Base-by-base conservation (phyloP, 2,329 filamentous ascomycete species). In the Cordyceps militaris region DNA sequence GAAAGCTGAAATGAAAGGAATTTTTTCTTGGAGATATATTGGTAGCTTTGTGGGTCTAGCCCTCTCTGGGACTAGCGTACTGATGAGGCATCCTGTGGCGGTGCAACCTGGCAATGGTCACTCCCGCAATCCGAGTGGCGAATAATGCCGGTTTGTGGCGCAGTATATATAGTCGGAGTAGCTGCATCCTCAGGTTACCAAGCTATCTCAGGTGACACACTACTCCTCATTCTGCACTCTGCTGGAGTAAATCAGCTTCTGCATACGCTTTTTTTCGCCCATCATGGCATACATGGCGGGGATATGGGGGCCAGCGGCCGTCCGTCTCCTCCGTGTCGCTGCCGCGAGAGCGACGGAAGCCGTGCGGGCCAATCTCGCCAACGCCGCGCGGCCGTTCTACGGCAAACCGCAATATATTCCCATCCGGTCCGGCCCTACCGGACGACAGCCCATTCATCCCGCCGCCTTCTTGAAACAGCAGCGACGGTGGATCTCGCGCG, bases 211-310 rank as follows among this genome's bases (percentile, higher is more conserved):
- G 42, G 48, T 60, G 44, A 42, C 38, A 30, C 44, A 59, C 61
- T 51, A 60, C 63, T 62, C 63, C 66, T 58, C 64, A 49, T 42
- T 59, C 49, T 56, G 50, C 63, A 19, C 38, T 48, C 36, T 43
- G 52, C 56, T 38, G 36, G 61, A 62, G 61, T 63, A 61, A 64
- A 44, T 43, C 62, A 64, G 43, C 59, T 61, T 62, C 58, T 60
- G 65, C 61, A 49, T 42, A 50, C 38, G 46, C 13, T 42, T 23
- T 48, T 19, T 34, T 63, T 48, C 54, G 49, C 55, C 44, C 69
- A 77, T 63, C 63, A 84, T 84, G 81, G 76, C 76, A 72, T 77
- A 79, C 68, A 69, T 72, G 68, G 79, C 79, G 75, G 79, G 78
- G 72, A 74, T 82, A 69, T 82, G 77, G 80, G 81, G 76, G 66